Conservation (phyloP, 1,284 basidiomycete species). For the Pseudozyma pruni region DNA sequence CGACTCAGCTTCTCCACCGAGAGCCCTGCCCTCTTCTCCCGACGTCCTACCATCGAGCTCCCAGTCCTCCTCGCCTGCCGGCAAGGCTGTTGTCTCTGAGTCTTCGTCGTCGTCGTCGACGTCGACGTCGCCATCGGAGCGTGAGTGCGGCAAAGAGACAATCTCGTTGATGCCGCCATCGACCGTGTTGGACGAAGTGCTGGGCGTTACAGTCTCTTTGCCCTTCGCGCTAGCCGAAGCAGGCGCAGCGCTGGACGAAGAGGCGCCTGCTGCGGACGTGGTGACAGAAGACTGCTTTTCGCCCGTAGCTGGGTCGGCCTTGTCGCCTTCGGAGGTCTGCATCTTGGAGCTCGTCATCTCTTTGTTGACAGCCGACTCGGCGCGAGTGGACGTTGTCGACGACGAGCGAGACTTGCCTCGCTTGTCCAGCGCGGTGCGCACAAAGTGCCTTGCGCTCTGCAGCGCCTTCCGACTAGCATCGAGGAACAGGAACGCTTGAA, state of each 20-base stretch:
- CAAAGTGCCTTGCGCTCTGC: constrained; percentile 66
- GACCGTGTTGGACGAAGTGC: constrained; percentile 14
- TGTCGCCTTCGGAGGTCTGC: constrained; percentile 50
- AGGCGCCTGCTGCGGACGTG: not conserved
- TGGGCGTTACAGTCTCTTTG: constrained; percentile 24
- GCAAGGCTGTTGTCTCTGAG: constrained; percentile 12
- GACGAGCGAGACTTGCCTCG: constrained; percentile 45
- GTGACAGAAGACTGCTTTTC: constrained; percentile 12
- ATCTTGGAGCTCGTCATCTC: constrained; percentile 55
- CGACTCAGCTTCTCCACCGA: constrained; percentile 8
- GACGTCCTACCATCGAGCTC: constrained; percentile 39
- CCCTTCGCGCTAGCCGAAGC: constrained; percentile 11
- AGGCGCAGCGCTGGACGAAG: not conserved
- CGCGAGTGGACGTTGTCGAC: constrained; percentile 70
- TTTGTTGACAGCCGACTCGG: constrained; percentile 71
- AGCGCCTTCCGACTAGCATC: constrained; percentile 67
- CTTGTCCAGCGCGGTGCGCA: constrained; percentile 65
- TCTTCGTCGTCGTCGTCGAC: constrained; percentile 36
- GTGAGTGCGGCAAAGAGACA: constrained; percentile 32
- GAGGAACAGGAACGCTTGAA: constrained; percentile 67
- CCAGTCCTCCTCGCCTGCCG: constrained; percentile 48
- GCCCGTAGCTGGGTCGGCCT: constrained; percentile 48
- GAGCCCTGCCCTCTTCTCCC: constrained; percentile 24
- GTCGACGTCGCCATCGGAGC: constrained; percentile 35
- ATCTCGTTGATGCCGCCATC: constrained; percentile 49